Conservation (phyloP, 2,329 filamentous ascomycete species). For the Remersonia thermophila region DNA sequence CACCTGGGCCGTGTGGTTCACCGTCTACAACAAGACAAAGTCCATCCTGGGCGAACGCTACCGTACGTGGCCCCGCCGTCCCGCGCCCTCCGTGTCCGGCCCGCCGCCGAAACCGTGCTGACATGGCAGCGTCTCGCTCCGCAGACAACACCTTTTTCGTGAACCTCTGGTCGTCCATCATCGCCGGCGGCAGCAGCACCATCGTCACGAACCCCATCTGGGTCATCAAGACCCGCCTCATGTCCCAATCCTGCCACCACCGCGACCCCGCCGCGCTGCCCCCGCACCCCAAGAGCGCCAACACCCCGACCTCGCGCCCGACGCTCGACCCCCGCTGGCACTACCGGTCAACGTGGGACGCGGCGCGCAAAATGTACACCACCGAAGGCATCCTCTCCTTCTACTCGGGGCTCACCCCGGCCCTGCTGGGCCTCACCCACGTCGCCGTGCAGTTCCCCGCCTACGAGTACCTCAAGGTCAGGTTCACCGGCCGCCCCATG, state of each 20-base stretch:
- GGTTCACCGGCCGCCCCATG: slow-evolving; percentile 82
- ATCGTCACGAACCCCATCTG: slow-evolving; percentile 95
- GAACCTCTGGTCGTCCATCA: slow-evolving; percentile 79
- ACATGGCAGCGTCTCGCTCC: background rate
- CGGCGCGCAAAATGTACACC: slow-evolving; percentile 89
- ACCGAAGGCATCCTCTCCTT: slow-evolving; percentile 82
- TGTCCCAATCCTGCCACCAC: slow-evolving; percentile 63
- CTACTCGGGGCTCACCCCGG: slow-evolving; percentile 88
- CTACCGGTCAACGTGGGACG: slow-evolving; percentile 80
- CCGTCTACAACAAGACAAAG: slow-evolving; percentile 86
- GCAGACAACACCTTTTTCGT: slow-evolving; percentile 64
- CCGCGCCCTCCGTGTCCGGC: background rate
- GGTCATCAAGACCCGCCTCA: slow-evolving; percentile 97
- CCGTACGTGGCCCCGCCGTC: slow-evolving; percentile 33
- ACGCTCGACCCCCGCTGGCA: slow-evolving; percentile 66
- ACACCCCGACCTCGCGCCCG: slow-evolving; percentile 42
- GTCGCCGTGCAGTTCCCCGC: slow-evolving; percentile 95
- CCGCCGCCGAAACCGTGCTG: too few species aligned
- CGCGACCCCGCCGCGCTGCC: slow-evolving; percentile 33
- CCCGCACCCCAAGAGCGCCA: slow-evolving; percentile 34
- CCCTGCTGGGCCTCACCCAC: slow-evolving; percentile 81
- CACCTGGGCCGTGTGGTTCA: slow-evolving; percentile 97
- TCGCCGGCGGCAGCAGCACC: slow-evolving; percentile 85
- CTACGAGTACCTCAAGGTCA: slow-evolving; percentile 85
- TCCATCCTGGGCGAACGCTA: slow-evolving; percentile 55